A percentile compares a stretch with the other conserved stretches of the same genome.
These are phyloP conservation scores for Ganoderma lingzhi DNA, from an alignment of 1,284 basidiomycete species.

Conservation along the genomic window DNA sequence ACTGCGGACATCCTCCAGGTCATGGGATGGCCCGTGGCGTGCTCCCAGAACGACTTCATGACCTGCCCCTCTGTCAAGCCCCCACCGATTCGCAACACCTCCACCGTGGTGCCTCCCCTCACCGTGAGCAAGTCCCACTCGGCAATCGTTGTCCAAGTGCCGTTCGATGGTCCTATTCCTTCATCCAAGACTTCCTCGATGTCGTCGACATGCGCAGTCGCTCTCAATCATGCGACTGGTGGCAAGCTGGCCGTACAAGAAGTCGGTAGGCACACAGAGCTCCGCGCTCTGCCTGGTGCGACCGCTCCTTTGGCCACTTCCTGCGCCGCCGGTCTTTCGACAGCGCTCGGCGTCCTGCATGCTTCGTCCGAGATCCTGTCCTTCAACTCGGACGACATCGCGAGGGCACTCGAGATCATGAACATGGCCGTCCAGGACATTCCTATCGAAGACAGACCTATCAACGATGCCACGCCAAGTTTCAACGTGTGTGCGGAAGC, in stretches of 20 bases:
- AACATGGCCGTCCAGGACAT: constrained; percentile 1
- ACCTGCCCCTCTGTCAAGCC: neutral
- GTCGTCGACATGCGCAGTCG: constrained; percentile 1
- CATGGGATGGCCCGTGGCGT: constrained; percentile 5
- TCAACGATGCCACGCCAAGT: neutral
- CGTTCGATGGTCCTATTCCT: neutral
- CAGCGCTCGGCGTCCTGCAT: neutral
- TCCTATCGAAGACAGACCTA: neutral
- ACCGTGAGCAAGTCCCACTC: neutral
- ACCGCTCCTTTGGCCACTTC: neutral
- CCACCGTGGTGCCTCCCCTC: neutral
- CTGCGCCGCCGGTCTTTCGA: neutral
- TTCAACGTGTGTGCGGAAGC: neutral
- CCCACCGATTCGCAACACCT: neutral
- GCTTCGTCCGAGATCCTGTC: neutral
- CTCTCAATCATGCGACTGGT: neutral
- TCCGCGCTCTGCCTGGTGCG: neutral
- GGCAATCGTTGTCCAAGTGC: neutral
- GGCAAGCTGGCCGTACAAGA: neutral
- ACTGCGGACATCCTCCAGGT: constrained; percentile 5
- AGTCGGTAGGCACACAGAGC: neutral
- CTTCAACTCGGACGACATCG: constrained; percentile 3
- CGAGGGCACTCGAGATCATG: constrained; percentile 1
- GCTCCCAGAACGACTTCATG: neutral
- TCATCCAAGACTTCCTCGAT: neutral